Percentiles rank a stretch among this genome's conserved stretches.
Evolutionary conservation across 2,329 filamentous ascomycete genomes (phyloP).

Genomic region (Malbranchea zuffiana): DNA sequence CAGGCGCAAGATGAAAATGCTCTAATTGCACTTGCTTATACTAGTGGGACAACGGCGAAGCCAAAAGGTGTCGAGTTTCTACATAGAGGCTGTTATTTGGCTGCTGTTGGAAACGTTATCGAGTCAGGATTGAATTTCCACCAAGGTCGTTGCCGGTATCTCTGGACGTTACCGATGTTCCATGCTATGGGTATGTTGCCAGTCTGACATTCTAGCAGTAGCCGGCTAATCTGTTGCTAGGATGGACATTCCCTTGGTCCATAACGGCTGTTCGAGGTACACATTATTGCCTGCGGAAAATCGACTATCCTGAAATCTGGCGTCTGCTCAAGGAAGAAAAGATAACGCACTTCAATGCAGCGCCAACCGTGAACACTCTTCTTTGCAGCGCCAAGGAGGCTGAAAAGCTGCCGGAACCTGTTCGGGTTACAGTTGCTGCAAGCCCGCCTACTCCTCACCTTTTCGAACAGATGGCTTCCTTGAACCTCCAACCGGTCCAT

Average conservation of each 20-base stretch:
- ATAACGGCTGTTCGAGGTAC: conserved; percentile 90
- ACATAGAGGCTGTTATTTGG: conserved; percentile 77
- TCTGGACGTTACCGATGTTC: conserved; percentile 90
- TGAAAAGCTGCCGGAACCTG: conserved; percentile 53
- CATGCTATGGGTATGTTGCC: conserved; percentile 49
- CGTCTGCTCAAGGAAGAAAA: conserved; percentile 70
- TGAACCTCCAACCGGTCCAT: conserved; percentile 85
- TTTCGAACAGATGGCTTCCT: conserved; percentile 78
- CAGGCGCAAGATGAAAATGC: conserved; percentile 66
- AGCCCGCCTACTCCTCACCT: conserved; percentile 81
- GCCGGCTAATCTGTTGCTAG: conserved; percentile 18
- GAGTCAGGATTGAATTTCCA: conserved; percentile 73
- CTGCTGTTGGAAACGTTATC: conserved; percentile 71
- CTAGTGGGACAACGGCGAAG: conserved; percentile 78
- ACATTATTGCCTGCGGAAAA: conserved; percentile 86
- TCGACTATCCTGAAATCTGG: conserved; percentile 93
- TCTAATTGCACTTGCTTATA: conserved; percentile 81
- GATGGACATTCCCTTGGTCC: conserved; percentile 84
- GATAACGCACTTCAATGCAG: conserved; percentile 91
- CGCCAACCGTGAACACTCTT: conserved; percentile 90
- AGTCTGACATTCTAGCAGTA: conserved; percentile 2
- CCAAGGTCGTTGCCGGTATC: conserved; percentile 61
- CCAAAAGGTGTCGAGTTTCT: conserved; percentile 93
- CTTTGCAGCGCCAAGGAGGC: conserved; percentile 74
- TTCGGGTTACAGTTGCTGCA: conserved; percentile 84